These are phyloP conservation scores for Odonthalia washingtoniensis DNA, from an alignment of 31 red algal genomes.

Conservation along the genomic window DNA sequence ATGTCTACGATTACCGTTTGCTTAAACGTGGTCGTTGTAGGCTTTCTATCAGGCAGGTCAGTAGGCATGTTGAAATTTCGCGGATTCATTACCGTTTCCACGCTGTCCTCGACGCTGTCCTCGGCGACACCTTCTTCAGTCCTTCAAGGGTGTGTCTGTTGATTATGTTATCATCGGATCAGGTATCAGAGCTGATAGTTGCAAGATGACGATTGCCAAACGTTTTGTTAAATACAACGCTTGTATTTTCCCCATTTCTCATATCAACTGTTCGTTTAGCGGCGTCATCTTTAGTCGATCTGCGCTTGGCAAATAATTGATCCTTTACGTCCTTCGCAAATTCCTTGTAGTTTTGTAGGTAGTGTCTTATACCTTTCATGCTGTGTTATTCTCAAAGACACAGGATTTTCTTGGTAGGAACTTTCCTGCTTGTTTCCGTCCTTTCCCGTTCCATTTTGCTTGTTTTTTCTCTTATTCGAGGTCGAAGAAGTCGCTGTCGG, in stretches of 20 bases:
- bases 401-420: neutral
- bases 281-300: no score
- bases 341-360: no score
- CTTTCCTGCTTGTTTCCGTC: neutral
- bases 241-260: neutral
- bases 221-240: no score
- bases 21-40: neutral
- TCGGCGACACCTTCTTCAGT: constrained; percentile 3
- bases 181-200: constrained; percentile 30
- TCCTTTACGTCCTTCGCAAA: constrained; percentile 31
- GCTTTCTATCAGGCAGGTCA: neutral
- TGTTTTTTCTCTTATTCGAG: neutral
- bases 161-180: constrained; percentile 32
- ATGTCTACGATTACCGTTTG: neutral
- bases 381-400: constrained; percentile 26
- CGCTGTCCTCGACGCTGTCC: constrained; percentile 24
- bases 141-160: neutral
- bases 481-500: neutral
- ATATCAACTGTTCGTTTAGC: neutral
- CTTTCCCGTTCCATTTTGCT: neutral
- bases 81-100: neutral
- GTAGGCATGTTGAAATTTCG: no score
- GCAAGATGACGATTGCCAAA: neutral
- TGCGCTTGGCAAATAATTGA: constrained; percentile 11
- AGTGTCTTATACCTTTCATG: constrained; percentile 44